Evolutionary conservation across 192 early-diverging fungal genomes (phyloP).

Genomic region (Irineochytrium annulatum): DNA sequence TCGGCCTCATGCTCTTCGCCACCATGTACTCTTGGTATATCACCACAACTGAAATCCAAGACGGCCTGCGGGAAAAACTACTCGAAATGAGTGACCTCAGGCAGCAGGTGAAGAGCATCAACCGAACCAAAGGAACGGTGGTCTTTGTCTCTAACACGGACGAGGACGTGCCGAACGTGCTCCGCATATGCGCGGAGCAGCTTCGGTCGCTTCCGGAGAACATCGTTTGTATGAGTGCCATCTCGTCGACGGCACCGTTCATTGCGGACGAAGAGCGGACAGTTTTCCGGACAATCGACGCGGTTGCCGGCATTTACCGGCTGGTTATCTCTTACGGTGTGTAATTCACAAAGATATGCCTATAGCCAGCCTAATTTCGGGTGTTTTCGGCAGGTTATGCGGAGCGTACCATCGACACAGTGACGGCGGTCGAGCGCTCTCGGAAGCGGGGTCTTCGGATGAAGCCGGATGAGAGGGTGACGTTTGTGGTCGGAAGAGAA

Average conservation of each 20-base stretch:
- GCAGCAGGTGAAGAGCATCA: slow-evolving; percentile 28
- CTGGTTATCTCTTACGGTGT: slow-evolving; percentile 42
- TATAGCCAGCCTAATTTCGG: background rate
- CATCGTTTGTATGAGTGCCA: slow-evolving; percentile 41
- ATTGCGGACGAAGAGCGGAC: slow-evolving; percentile 40
- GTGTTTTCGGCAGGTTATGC: slow-evolving; percentile 31
- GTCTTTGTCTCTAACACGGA: slow-evolving; percentile 41
- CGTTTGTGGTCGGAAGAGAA: slow-evolving; percentile 39
- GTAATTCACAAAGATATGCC: background rate
- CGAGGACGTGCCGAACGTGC: slow-evolving; percentile 44
- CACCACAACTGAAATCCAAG: slow-evolving; percentile 31
- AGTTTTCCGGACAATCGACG: slow-evolving; percentile 41
- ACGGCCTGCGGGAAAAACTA: slow-evolving; percentile 21
- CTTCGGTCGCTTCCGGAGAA: slow-evolving; percentile 33
- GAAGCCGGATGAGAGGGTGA: slow-evolving; percentile 21
- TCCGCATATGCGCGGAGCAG: slow-evolving; percentile 35
- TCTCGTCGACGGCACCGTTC: slow-evolving; percentile 31
- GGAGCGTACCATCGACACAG: slow-evolving; percentile 35
- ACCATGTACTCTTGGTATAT: slow-evolving; percentile 39
- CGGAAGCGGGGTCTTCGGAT: slow-evolving; percentile 36
- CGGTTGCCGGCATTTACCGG: slow-evolving; percentile 37
- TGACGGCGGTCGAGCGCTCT: slow-evolving; percentile 29
- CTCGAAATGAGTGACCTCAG: slow-evolving; percentile 34
- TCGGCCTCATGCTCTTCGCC: slow-evolving; percentile 23
- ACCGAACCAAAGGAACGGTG: slow-evolving; percentile 35